Percentiles rank a stretch among this genome's conserved stretches.
Conservation (phyloP, 2,329 filamentous ascomycete genomes). For the Madurella mycetomatis region DNA sequence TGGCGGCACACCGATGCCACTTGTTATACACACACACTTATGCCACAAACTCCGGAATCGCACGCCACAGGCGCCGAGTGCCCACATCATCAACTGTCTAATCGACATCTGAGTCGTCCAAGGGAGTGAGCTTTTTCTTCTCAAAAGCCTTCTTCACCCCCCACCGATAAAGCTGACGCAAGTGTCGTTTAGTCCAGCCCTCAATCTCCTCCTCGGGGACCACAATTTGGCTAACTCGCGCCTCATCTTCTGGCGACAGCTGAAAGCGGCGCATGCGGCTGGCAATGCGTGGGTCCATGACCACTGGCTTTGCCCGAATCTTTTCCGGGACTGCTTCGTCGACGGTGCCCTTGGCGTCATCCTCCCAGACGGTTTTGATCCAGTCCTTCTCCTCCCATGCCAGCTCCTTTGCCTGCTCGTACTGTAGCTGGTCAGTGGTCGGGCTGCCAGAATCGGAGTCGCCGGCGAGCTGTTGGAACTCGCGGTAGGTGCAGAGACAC, state of each 20-base stretch:
- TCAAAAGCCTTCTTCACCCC: slow-evolving; percentile 39
- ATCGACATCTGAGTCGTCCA: slow-evolving; percentile 24
- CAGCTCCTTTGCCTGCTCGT: slow-evolving; percentile 63
- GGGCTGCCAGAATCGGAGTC: slow-evolving; percentile 28
- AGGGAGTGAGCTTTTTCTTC: slow-evolving; percentile 34
- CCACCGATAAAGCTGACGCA: slow-evolving; percentile 53
- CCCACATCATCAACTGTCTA: not conserved
- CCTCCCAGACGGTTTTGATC: slow-evolving; percentile 39
- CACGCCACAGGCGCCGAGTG: too few species aligned
- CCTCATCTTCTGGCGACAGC: slow-evolving; percentile 65
- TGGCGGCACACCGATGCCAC: not conserved
- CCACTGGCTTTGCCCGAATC: slow-evolving; percentile 71
- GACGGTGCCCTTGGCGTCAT: slow-evolving; percentile 35
- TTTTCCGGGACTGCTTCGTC: slow-evolving; percentile 50
- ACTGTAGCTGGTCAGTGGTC: slow-evolving; percentile 30
- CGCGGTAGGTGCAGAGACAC: slow-evolving; percentile 60
- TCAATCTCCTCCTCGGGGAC: slow-evolving; percentile 65
- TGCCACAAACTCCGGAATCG: too few species aligned
- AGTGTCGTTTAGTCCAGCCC: slow-evolving; percentile 60
- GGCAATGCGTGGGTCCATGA: slow-evolving; percentile 70
- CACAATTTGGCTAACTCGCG: slow-evolving; percentile 56
- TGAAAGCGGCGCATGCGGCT: slow-evolving; percentile 77
- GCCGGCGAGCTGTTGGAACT: slow-evolving; percentile 42
- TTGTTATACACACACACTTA: not conserved
- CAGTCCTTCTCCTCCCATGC: slow-evolving; percentile 39